Percentiles rank a stretch among this genome's conserved stretches.
phyloP scores from a whole-genome alignment of 2,329 filamentous ascomycete species.

The Botrytis galanthina region DNA sequence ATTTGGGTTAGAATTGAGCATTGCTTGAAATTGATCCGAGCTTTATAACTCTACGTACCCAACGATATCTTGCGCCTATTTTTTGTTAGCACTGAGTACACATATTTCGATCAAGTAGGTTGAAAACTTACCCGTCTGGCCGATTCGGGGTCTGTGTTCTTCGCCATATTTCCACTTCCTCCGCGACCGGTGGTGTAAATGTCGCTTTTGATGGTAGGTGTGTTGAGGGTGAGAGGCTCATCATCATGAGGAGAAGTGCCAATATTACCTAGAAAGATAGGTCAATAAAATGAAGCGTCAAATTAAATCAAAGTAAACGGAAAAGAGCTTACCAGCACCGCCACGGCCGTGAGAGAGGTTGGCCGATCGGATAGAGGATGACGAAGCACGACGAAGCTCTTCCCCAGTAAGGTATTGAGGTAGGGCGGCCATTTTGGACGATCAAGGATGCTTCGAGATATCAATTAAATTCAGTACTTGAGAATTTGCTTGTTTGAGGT shows the following conservation, averaged over 20 bases:
- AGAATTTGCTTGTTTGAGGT: not conserved
- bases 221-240: slow-evolving; percentile 66
- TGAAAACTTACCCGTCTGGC: slow-evolving; percentile 55
- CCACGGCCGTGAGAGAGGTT: slow-evolving; percentile 67
- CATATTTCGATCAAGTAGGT: not conserved
- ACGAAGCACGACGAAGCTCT: slow-evolving; percentile 28
- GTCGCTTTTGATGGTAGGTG: slow-evolving; percentile 78
- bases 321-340: slow-evolving; percentile 57
- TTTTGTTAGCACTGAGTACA: not conserved
- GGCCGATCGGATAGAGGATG: slow-evolving; percentile 23
- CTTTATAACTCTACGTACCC: slow-evolving; percentile 47
- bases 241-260: slow-evolving; percentile 50
- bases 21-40: not conserved
- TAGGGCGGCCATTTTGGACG: slow-evolving; percentile 29
- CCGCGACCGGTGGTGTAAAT: slow-evolving; percentile 88
- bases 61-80: slow-evolving; percentile 72
- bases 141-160: slow-evolving; percentile 66
- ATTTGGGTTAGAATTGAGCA: not conserved
- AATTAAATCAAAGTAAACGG: not conserved
- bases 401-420: slow-evolving; percentile 25
- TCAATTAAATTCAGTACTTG: not conserved
- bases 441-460: not conserved
- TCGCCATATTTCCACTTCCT: slow-evolving; percentile 79
- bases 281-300: slow-evolving; percentile 15
- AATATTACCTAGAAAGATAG: slow-evolving; percentile 56